Percentiles rank a stretch among this genome's conserved stretches.
These are phyloP conservation scores for Phallus indusiatus DNA, from an alignment of 768 basidiomycete genomes.

Conservation along the genomic window DNA sequence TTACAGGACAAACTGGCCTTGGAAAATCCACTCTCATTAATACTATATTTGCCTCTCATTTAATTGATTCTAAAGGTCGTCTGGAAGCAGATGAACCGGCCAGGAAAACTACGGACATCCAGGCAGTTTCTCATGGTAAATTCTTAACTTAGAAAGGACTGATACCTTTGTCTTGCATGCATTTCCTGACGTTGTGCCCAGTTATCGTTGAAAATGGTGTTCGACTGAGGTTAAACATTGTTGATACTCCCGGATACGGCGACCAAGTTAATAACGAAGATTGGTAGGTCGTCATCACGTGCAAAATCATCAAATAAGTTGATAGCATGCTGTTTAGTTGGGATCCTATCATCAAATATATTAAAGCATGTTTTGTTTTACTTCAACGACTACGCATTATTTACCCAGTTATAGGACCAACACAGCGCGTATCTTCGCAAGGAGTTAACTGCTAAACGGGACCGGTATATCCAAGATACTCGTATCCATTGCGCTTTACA, in stretches of 20 bases:
- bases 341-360: conserved; percentile 99
- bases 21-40: conserved; percentile 99
- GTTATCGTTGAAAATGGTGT: conserved; percentile 97
- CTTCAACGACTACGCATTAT: neutral
- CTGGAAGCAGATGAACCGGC: conserved; percentile 80
- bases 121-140: conserved; percentile 87
- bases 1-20: conserved; percentile 86
- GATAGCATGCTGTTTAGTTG: conserved; percentile 47
- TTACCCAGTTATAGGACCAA: conserved; percentile 50
- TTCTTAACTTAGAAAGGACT: conserved; percentile 9
- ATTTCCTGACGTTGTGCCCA: conserved; percentile 22
- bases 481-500: conserved; percentile 97
- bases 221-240: conserved; percentile 89
- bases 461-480: conserved; percentile 97
- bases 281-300: conserved; percentile 47
- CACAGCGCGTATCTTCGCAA: conserved; percentile 98
- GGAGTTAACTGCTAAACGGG: conserved; percentile 97
- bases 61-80: conserved; percentile 96
- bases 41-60: conserved; percentile 97
- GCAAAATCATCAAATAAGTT: neutral
- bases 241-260: conserved; percentile 97
- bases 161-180: conserved; percentile 5
- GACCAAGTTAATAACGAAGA: conserved; percentile 99
- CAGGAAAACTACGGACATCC: conserved; percentile 94
- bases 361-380: conserved; percentile 40